Evolutionary conservation across 805 yeast genomes (phyloP), one percentile per base, ranked within the genome.

Genomic region (Starmerella roubikii): DNA sequence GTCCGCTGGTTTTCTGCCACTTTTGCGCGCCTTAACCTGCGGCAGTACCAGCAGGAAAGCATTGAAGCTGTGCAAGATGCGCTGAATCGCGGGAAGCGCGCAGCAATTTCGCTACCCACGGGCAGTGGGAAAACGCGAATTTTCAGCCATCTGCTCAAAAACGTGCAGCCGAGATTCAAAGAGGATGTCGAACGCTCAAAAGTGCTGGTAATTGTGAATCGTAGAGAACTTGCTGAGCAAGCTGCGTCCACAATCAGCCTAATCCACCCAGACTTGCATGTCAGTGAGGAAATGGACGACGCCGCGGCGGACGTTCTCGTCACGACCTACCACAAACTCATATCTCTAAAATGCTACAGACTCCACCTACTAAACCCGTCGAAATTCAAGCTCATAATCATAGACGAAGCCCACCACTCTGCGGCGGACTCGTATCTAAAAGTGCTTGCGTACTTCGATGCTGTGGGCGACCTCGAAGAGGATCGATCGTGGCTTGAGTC

Each of bases 121-220:
- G 97, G 97, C 0, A 91, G 94, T 11, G 97, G 97, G 4, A 86
- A 86, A 51, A 86, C 96, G 0, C 83, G 84, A 11, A 74, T 82
- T 1, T 79, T 83, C 36, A 47, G 48, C 20, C 28, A 52, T 21
- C 40, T 61, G 18, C 37, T 60, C 18, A 35, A 41, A 2, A 42
- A 39, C 30, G 55, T 72, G 5, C 43, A 52, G 30, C 66, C 69
- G 0, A 32, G 44, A 3, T 38, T 25, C 35, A 22, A 32, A 3
- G 45, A 40, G 17, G 49, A 47, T 18, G 32, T 48, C 0, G 55
- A 56, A 0, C 65, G 66, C 3, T 39, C 52, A 24, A 60, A 64
- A 40, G 51, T 65, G 0, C 57, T 86, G 48, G 71, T 86, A 2
- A 56, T 88, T 18, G 94, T 83, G 0, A 95, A 85, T 53, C 69